Base-by-base conservation (phyloP, 2,329 filamentous ascomycete genomes). In the Penicillium sp. region DNA sequence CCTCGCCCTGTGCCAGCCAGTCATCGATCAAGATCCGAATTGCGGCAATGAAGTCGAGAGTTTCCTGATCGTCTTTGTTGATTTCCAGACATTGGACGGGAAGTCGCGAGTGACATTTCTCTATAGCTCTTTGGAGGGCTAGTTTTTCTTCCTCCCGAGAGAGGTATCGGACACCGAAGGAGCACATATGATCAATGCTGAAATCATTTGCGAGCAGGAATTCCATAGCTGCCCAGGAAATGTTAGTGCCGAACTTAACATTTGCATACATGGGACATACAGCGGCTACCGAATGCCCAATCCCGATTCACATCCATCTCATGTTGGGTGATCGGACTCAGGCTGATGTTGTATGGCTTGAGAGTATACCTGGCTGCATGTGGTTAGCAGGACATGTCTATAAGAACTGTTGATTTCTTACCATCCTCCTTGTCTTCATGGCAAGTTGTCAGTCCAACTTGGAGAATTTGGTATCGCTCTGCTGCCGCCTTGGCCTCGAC, bases 371-470 rank as follows among this genome's bases (percentile, higher is more conserved):
- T 64, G 53, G 72, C 80, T 77, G 50, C 45, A 40, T 18, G 18
- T 2, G 4, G 30, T 60, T 49, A 60, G 56, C 26, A 46, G 7
- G 27, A 48, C 46, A 47, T 71, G 70, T 74, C 80, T 79, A 64
- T 76, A 8, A 51, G 7, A 26, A 2, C 23, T 10, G 19, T 26
- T n/a, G 10, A 26, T 39, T 23, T 9, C 47, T 10, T 47, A 61
- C 61, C 60, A 14, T 34, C 78, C 9, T 78, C 70, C 7, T 66
- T 60, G 66, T 85, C 79, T 66, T 87, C 82, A 48, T 76, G 75
- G n/a, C 83, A 83, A 62, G 84, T 81, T 0, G 86, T 88, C 53
- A 89, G 70, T n/a, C 86, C 86, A 50, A 88, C 72, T 65, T 89
- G 86, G 2, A 88, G 73, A 47, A 88, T 81, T 56, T 85, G 81